These are phyloP conservation scores for Picochlorum sp. DNA, from an alignment of 139 green algal species.

Conservation along the genomic window DNA sequence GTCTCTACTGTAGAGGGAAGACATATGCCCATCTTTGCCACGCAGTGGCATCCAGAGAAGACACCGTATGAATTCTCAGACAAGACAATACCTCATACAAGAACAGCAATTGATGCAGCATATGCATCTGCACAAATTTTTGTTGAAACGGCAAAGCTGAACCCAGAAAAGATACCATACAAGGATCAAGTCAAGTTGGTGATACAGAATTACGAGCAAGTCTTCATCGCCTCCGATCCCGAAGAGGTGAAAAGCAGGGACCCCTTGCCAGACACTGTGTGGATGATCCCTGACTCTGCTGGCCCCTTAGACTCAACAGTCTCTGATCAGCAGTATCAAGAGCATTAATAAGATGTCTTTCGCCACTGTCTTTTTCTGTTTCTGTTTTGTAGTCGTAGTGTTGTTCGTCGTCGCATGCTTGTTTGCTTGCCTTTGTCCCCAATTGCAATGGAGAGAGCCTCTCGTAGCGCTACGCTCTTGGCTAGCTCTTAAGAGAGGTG, in stretches of 20 bases:
- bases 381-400: too few relatives aligned
- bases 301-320: too few relatives aligned
- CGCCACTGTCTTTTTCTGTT: too few relatives aligned
- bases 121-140: constrained; percentile 1
- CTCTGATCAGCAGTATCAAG: too few relatives aligned
- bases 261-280: constrained; percentile 12
- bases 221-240: constrained; percentile 3
- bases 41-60: constrained; percentile 20
- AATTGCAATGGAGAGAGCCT: too few relatives aligned
- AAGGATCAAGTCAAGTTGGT: constrained; percentile 5
- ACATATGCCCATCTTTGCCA: constrained; percentile 7
- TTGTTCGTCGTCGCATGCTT: too few relatives aligned
- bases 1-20: constrained; percentile 11
- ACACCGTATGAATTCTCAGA: constrained; percentile 16
- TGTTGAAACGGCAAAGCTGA: constrained; percentile 6
- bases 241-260: neutral
- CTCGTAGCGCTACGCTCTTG: too few relatives aligned
- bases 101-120: constrained; percentile 3
- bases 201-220: constrained; percentile 5
- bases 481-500: too few relatives aligned
- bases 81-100: constrained; percentile 11
- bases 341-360: too few relatives aligned
- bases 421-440: too few relatives aligned
- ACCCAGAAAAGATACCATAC: neutral
- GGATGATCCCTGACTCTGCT: constrained; percentile 6